Base-by-base conservation (phyloP, 1,284 basidiomycete genomes). In the Trichosporon sp. region DNA sequence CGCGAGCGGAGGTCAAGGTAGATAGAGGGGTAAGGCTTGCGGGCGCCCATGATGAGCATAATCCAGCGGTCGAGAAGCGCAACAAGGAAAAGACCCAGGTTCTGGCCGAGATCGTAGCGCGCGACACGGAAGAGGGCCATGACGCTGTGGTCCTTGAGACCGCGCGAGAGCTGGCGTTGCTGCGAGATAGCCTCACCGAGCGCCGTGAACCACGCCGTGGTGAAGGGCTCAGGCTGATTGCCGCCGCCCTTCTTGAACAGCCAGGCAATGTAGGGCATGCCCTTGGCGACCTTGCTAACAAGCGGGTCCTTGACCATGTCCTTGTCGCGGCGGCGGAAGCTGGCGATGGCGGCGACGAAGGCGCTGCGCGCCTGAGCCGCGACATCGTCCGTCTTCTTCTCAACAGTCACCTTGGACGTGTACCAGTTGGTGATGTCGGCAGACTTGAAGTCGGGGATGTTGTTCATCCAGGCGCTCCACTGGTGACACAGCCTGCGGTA, bases 51-150 rank as follows among this genome's bases (percentile, higher is more conserved):
- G 61, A 56, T 54, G 33, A 65, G 49, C 49, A 59, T 46, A 57
- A 65, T 34, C 64, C 64, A 65, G 25, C 61, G 60, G 58, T 65
- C 64, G n/a, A 65, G 58, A n/a, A 65, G 61, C 8, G 64, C 64
- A 29, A 65, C 61, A 11, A 65, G 52, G 58, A 65, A 65, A 7
- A 62, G 61, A 8, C 60, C 60, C 16, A 65, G 54, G 37, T 56
- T 63, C 58, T 63, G 62, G 19, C 49, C 60, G 7, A 65, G 27
- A 16, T 65, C 60, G 44, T 46, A 59, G 9, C 60, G 49, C 2
- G 60, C 60, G 2, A 59, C n/a, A 14, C 64, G 64, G 52, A 56
- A 65, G n/a, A 62, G 60, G 11, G 34, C 21, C 25, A 65, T 34
- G 32, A 57, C 64, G 33, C 34, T 65, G 64, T 65, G 64, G 52